Percentiles rank a stretch among this genome's conserved stretches.
Conservation (phyloP, 2,329 filamentous ascomycete genomes). For the Claviceps fusiformis region DNA sequence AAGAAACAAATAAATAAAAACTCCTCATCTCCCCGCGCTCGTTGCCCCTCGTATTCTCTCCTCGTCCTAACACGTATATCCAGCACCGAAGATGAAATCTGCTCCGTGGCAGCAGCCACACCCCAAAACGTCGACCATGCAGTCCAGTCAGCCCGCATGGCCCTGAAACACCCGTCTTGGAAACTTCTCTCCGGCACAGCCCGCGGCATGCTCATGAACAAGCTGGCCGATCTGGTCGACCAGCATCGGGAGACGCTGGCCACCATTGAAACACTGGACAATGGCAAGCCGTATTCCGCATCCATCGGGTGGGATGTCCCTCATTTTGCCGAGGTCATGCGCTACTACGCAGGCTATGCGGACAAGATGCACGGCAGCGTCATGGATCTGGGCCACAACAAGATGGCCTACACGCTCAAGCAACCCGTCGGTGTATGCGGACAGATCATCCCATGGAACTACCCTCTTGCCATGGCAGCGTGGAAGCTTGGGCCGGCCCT, state of each 20-base stretch:
- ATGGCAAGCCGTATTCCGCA: conserved; percentile 53
- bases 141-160: conserved; percentile 37
- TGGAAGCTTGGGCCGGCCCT: conserved; percentile 67
- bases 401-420: conserved; percentile 52
- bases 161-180: conserved; percentile 53
- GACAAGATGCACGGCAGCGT: conserved; percentile 76
- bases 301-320: conserved; percentile 43
- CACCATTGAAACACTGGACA: conserved; percentile 59
- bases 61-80: not conserved
- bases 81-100: conserved; percentile 10
- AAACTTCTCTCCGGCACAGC: conserved; percentile 44
- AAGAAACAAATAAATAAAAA: too few species aligned
- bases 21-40: too few species aligned
- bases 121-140: conserved; percentile 9
- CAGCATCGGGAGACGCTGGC: conserved; percentile 35
- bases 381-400: conserved; percentile 56
- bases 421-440: conserved; percentile 51
- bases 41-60: too few species aligned
- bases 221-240: conserved; percentile 45
- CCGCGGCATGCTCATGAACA: conserved; percentile 51
- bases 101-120: conserved; percentile 7
- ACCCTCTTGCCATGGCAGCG: conserved; percentile 23
- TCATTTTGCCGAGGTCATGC: conserved; percentile 16
- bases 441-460: conserved; percentile 73
- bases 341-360: conserved; percentile 52